These are phyloP conservation scores for Spinacia oleracea DNA, from an alignment of 179 eudicot genomes.

Conservation along the genomic window DNA sequence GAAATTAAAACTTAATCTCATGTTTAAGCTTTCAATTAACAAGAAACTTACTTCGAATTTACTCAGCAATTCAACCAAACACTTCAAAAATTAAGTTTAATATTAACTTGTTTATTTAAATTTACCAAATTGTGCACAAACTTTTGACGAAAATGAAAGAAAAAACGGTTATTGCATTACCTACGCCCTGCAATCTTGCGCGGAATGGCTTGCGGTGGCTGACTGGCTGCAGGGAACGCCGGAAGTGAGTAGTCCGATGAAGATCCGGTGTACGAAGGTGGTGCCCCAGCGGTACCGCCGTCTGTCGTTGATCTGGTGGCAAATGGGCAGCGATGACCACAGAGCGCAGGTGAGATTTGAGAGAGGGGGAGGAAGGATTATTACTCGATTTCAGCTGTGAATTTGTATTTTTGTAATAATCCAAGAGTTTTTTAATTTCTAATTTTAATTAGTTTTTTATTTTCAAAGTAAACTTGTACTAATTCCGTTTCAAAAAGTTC, in stretches of 20 bases:
- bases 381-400: too few species aligned
- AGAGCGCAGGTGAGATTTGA: too few species aligned
- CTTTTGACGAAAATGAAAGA: background rate
- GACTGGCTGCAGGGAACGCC: too few species aligned
- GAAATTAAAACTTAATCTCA: background rate
- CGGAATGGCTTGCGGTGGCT: too few species aligned
- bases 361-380: background rate
- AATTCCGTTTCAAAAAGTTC: too few species aligned
- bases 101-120: background rate
- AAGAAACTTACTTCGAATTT: background rate
- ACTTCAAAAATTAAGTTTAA: background rate
- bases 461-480: too few species aligned
- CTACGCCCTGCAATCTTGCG: background rate
- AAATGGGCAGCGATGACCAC: background rate
- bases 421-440: too few species aligned
- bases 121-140: background rate
- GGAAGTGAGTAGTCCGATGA: too few species aligned
- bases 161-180: background rate
- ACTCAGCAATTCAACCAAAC: background rate
- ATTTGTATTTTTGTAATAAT: too few species aligned
- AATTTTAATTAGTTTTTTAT: too few species aligned
- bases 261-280: background rate
- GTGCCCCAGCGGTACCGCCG: background rate
- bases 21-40: background rate
- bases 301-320: background rate